Base-by-base conservation (phyloP, 257 asterid genomes). In the Ophiorrhiza pumila region DNA sequence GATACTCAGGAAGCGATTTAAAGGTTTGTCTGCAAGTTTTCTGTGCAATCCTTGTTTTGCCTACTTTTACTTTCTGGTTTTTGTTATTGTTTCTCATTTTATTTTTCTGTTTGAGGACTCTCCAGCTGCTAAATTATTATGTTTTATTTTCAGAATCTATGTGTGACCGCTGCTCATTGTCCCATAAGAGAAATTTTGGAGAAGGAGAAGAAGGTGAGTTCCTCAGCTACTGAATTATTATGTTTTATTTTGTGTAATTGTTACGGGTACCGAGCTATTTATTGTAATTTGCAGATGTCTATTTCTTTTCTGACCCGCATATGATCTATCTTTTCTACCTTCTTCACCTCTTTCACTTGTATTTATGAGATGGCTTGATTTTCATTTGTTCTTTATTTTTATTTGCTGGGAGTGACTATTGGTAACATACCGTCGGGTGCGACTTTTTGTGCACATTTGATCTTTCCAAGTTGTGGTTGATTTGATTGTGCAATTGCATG, bases 1-100 rank as follows among this genome's bases (percentile, higher is more conserved):
- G 96, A 64, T 90, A 90, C 79, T 92, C 98, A 4, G 98, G 98
- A 75, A 92, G 98, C 78, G 98, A 92, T 87, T 82, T 92, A n/a
- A 92, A 90, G 98, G 98, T 92, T 76, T 78, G 85, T 81, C 57
- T n/a, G 59, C 29, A 62, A 72, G 27, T 57, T 53, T 71, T 69
- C 57, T 76, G 22, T 71, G 57, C 34, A 18, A n/a, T 47, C 43
- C 34, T 11, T 66, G 39, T 20, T 49, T 66, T 66, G 59, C 67
- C n/a, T 55, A 23, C 45, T 74, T 10, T 71, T 23, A 46, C 45
- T 43, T 75, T n/a, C 23, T 20, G 22, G 55, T 35, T 43, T 65
- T n/a, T n/a, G n/a, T n/a, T 29, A 1, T 22, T 41, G 7, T 23
- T 58, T 34, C 3, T 15, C 31, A 1, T 25, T 23, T 41, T n/a